Conservation (phyloP, 1,139 yeast genomes). For the Pichia norvegensis region DNA sequence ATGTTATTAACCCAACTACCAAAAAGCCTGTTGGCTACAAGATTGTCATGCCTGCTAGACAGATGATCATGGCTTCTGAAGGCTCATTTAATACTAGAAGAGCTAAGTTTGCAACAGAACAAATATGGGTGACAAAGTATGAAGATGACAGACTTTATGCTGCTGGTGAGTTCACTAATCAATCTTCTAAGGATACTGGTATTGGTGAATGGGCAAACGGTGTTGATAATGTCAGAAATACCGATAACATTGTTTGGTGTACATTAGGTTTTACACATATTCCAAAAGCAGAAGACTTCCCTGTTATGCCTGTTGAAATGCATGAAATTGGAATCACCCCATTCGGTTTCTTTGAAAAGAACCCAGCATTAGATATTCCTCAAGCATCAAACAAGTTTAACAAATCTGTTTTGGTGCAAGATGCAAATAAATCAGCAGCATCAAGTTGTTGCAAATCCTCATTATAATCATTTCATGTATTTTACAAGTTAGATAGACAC, state of each 20-base stretch:
- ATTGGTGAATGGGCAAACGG: conserved; percentile 56
- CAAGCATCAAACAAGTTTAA: conserved; percentile 65
- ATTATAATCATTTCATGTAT: conserved; percentile 3
- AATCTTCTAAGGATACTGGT: conserved; percentile 58
- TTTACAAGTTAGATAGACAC: too few relatives aligned
- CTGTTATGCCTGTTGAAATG: conserved; percentile 86
- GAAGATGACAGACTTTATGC: conserved; percentile 61
- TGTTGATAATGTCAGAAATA: conserved; percentile 65
- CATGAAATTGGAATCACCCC: conserved; percentile 64
- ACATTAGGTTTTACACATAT: conserved; percentile 82
- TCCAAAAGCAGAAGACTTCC: conserved; percentile 87
- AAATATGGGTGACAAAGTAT: conserved; percentile 70
- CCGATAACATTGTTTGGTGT: conserved; percentile 80
- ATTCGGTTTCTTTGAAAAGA: conserved; percentile 67
- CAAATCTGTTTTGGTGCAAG: conserved; percentile 45
- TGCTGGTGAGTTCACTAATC: conserved; percentile 77
- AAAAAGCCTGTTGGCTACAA: conserved; percentile 79
- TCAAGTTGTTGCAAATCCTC: conserved; percentile 34
- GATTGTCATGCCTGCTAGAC: conserved; percentile 69
- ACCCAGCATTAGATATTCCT: conserved; percentile 81
- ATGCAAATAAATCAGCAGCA: conserved; percentile 14
- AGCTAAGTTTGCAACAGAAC: conserved; percentile 68
- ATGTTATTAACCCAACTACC: conserved; percentile 65
- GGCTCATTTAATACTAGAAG: conserved; percentile 57
- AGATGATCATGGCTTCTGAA: conserved; percentile 60